Percentiles rank a stretch among this genome's conserved stretches.
These are phyloP conservation scores for Citrus cavaleriei DNA, from an alignment of 345 rosid genomes.

Conservation along the genomic window DNA sequence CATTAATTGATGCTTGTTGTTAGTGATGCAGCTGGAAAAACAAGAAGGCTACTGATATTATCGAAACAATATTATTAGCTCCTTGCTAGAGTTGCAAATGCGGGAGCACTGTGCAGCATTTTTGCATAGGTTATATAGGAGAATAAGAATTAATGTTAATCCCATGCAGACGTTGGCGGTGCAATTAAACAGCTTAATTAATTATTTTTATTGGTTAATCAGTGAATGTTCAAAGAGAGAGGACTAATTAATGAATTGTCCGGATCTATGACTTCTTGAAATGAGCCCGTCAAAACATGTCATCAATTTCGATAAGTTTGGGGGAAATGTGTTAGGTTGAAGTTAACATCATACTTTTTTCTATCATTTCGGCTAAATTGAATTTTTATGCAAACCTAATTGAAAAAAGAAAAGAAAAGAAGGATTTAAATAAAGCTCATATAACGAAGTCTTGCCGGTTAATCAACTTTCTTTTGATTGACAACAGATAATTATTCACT, in stretches of 20 bases:
- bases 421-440: neutral
- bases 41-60: slow-evolving; percentile 6
- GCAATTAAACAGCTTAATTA: neutral
- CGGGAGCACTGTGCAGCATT: neutral
- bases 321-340: neutral
- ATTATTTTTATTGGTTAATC: neutral
- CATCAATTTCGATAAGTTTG: neutral
- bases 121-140: slow-evolving; percentile 23
- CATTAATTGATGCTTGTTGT: neutral
- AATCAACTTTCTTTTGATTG: neutral
- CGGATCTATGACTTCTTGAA: neutral
- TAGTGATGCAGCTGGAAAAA: slow-evolving; percentile 1
- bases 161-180: slow-evolving; percentile 7
- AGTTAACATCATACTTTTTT: neutral
- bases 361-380: neutral
- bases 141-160: neutral
- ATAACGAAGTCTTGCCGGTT: neutral
- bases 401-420: too few species aligned
- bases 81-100: neutral
- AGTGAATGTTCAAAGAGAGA: slow-evolving; percentile 7
- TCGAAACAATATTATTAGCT: slow-evolving; percentile 2
- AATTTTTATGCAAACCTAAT: neutral
- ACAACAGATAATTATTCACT: neutral
- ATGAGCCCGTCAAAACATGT: neutral
- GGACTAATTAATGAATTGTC: neutral